These are phyloP conservation scores for Fonsecaea monophora DNA, from an alignment of 2,329 filamentous ascomycete genomes.

Conservation along the genomic window DNA sequence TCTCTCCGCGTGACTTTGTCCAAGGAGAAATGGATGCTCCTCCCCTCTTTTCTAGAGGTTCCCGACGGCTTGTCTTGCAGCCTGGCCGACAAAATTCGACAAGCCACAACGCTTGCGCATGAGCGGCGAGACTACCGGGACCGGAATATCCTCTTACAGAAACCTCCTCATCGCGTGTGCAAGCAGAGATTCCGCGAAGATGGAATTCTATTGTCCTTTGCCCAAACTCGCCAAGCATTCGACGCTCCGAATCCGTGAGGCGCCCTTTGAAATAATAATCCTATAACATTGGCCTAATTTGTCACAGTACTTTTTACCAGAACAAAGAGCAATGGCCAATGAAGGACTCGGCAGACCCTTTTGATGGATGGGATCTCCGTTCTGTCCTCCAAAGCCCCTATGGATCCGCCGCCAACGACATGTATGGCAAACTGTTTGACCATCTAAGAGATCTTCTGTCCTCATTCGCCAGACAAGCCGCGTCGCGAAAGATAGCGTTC, in stretches of 20 bases:
- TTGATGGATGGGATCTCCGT: background rate
- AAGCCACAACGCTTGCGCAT: background rate
- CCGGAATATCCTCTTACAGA: background rate
- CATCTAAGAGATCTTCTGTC: background rate
- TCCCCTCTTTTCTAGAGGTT: background rate
- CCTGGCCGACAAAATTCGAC: background rate
- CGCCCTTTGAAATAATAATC: background rate
- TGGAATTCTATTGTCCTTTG: background rate
- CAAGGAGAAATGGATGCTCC: background rate
- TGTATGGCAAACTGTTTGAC: background rate
- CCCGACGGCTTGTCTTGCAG: background rate
- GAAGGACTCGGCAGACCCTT: background rate
- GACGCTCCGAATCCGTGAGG: background rate
- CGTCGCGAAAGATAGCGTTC: background rate
- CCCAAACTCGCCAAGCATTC: background rate
- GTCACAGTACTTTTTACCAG: background rate
- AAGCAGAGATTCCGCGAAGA: conserved; percentile 9
- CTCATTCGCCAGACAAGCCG: background rate
- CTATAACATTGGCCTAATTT: background rate
- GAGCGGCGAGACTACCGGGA: background rate
- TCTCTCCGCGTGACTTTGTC: background rate
- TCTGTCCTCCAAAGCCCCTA: background rate
- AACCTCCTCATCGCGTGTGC: background rate
- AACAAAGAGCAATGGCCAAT: background rate
- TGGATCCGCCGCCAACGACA: background rate